These are phyloP conservation scores for Delonix regia DNA, from an alignment of 306 rosid genomes.

Conservation along the genomic window DNA sequence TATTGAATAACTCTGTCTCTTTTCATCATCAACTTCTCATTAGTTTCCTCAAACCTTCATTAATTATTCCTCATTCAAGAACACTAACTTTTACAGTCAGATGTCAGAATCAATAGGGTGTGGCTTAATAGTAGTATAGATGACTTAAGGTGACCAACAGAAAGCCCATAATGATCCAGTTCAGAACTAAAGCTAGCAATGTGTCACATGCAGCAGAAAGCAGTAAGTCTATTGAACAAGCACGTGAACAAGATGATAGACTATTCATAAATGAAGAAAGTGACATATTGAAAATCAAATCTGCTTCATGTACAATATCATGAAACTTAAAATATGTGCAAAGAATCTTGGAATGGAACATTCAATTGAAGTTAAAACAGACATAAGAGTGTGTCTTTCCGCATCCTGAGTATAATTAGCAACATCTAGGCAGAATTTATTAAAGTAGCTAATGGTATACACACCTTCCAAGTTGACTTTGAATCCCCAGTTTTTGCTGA, in stretches of 20 bases:
- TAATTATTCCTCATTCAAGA: not conserved
- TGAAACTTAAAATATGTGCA: not conserved
- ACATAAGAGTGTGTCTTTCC: conserved; percentile 20
- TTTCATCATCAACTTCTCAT: not conserved
- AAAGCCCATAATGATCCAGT: conserved; percentile 2
- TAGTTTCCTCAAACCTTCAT: conserved; percentile 1
- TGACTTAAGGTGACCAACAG: conserved; percentile 6
- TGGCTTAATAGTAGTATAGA: conserved; percentile 14
- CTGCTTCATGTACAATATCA: conserved; percentile 2
- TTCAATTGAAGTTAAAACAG: conserved; percentile 15
- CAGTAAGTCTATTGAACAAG: conserved; percentile 21
- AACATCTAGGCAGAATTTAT: not conserved
- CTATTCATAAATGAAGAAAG: not conserved
- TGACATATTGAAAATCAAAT: conserved; percentile 1
- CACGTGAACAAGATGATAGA: not conserved
- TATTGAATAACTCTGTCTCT: not conserved
- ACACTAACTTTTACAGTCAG: not conserved
- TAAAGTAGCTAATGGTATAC: conserved; percentile 27
- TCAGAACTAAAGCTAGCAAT: not conserved
- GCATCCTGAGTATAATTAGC: conserved; percentile 27
- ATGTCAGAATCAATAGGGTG: conserved; percentile 2
- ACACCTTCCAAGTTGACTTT: conserved; percentile 93
- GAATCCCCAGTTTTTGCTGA: conserved; percentile 86
- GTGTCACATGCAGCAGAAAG: conserved; percentile 10
- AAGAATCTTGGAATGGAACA: conserved; percentile 31